Evolutionary conservation across 1,284 basidiomycete species (phyloP), one percentile per base, ranked within the genome.

Genomic region (Ceratobasidium sp.): DNA sequence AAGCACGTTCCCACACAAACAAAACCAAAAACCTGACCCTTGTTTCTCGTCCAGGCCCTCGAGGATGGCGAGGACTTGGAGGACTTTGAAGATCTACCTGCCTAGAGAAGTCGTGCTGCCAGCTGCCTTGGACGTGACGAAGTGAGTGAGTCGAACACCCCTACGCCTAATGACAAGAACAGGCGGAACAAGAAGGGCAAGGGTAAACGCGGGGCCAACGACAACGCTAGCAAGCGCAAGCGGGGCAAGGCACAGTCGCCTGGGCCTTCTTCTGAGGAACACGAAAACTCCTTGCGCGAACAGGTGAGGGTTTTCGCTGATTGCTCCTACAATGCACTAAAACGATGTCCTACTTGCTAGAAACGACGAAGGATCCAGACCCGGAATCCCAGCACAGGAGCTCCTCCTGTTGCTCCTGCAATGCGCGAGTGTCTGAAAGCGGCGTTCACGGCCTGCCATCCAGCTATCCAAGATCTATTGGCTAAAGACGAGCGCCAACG

Each of bases 381-480:
- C 54, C 52, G 73, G 59, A 57, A 77, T 54, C 51, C 78, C 19
- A 46, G 57, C 25, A 66, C 73, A 22, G 73, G 90, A 87, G 82
- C 82, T 75, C 82, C 82, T 68, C 92, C 92, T 52, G 80, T 91
- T 22, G 81, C 89, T 43, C 85, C 87, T 25, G 86, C 85, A 22
- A 82, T 90, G 62, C 89, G 90, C 67, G 91, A 94, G 51, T 90
- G 25, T 81, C 91, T 96, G 92, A 95, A 95, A 86, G 92, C 92
- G 80, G 90, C 92, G 6, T 95, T 96, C 84, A 90, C 90, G 77
- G 92, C 93, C 79, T 92, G 93, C 82, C 89, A 93, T 82, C 90
- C 90, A 77, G 92, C 94, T n/a, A 92, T 96, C 37, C 85, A 92
- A 76, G 88, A 87, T 75, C 92, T 92, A 80, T 89, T 92, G 80